Conservation (phyloP, 805 yeast genomes). For the Spathaspora passalidarum region DNA sequence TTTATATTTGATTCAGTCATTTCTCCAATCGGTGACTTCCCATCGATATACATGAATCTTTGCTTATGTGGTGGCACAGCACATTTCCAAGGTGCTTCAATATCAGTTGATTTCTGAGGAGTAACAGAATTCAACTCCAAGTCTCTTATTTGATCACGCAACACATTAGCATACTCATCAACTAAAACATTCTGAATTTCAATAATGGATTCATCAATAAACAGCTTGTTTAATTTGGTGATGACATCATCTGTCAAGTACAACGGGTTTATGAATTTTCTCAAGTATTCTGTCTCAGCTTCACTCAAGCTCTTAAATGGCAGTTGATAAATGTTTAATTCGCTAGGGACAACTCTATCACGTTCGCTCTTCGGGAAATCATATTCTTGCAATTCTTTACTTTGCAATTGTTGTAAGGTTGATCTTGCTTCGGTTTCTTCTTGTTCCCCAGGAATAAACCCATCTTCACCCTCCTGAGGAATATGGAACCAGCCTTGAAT, state of each 20-base stretch:
- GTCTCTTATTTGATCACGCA: constrained; percentile 48
- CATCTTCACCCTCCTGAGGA: constrained; percentile 90
- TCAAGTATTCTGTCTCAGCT: constrained; percentile 49
- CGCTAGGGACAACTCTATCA: constrained; percentile 38
- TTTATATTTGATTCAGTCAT: constrained; percentile 32
- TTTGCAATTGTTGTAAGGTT: constrained; percentile 76
- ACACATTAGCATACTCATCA: constrained; percentile 44
- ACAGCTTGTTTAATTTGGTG: constrained; percentile 44
- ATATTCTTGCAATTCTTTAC: constrained; percentile 70
- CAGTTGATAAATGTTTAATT: constrained; percentile 24
- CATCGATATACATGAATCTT: constrained; percentile 80
- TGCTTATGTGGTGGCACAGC: constrained; percentile 95
- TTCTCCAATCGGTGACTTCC: constrained; percentile 37
- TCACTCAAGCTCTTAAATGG: constrained; percentile 16
- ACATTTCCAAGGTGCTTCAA: constrained; percentile 76
- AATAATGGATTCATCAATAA: constrained; percentile 66
- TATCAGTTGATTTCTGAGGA: constrained; percentile 56
- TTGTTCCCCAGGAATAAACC: constrained; percentile 79
- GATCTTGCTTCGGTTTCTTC: constrained; percentile 70
- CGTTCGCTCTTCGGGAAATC: constrained; percentile 75
- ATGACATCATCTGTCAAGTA: constrained; percentile 41
- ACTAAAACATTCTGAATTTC: constrained; percentile 65
- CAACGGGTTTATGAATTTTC: constrained; percentile 53
- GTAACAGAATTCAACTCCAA: constrained; percentile 60
- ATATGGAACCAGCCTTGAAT: constrained; percentile 99